These are phyloP conservation scores for Dothistroma septosporum DNA, from an alignment of 2,329 filamentous ascomycete genomes.

Conservation along the genomic window DNA sequence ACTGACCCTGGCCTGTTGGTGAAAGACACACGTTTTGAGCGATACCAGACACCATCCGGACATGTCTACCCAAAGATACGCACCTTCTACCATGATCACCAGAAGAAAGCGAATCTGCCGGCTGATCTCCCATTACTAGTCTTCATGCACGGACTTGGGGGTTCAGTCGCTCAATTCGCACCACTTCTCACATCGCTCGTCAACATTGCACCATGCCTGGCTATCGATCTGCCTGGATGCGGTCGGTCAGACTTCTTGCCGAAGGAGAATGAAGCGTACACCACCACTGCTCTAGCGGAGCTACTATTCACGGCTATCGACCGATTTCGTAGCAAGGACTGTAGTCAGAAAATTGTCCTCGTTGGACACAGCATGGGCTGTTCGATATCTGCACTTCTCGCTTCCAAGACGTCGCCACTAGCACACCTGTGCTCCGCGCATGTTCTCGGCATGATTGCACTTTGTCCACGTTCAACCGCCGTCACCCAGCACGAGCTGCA, in stretches of 20 bases:
- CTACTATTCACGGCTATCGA: slow-evolving; percentile 72
- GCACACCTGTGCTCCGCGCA: slow-evolving; percentile 50
- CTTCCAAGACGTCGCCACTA: slow-evolving; percentile 55
- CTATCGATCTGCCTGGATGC: slow-evolving; percentile 86
- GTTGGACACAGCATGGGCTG: slow-evolving; percentile 91
- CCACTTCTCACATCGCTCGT: slow-evolving; percentile 75
- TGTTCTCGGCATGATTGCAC: slow-evolving; percentile 71
- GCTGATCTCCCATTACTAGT: slow-evolving; percentile 75
- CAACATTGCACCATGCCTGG: slow-evolving; percentile 77
- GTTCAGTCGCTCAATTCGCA: slow-evolving; percentile 83
- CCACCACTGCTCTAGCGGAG: slow-evolving; percentile 67
- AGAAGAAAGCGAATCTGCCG: slow-evolving; percentile 77
- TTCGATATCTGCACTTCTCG: slow-evolving; percentile 68
- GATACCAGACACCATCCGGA: slow-evolving; percentile 65
- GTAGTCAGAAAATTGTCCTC: slow-evolving; percentile 67
- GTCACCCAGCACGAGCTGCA: slow-evolving; percentile 35
- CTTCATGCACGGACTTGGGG: slow-evolving; percentile 90
- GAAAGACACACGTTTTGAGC: slow-evolving; percentile 66
- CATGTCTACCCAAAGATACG: slow-evolving; percentile 71
- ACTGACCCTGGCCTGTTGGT: slow-evolving; percentile 77
- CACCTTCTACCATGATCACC: slow-evolving; percentile 78
- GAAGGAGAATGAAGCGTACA: slow-evolving; percentile 72
- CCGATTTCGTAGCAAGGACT: slow-evolving; percentile 62
- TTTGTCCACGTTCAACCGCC: slow-evolving; percentile 72
- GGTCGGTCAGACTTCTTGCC: slow-evolving; percentile 73